phyloP scores from a whole-genome alignment of 257 asterid species.

The Solanum raphanifolium region DNA sequence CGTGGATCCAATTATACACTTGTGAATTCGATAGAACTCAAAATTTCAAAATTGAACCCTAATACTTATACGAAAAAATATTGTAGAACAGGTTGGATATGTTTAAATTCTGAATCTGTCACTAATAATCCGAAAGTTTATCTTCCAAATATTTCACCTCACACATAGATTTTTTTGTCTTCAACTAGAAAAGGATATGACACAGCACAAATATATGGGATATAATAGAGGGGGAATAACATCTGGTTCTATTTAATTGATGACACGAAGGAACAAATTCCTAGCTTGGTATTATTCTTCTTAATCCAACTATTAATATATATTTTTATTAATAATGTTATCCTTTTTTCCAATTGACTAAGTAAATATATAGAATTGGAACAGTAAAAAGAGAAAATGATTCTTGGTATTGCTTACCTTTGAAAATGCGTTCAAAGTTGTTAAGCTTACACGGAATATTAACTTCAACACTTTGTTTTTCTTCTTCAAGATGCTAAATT shows the following conservation, averaged over 20 bases:
- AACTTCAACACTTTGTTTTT: constrained; percentile 15
- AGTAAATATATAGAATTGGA: background rate
- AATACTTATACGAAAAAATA: background rate
- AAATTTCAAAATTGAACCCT: background rate
- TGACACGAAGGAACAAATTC: constrained; percentile 28
- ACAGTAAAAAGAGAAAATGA: constrained; percentile 1
- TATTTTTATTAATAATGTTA: background rate
- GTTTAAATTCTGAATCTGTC: background rate
- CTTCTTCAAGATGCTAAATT: constrained; percentile 7
- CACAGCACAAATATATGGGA: background rate
- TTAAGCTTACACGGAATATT: constrained; percentile 35
- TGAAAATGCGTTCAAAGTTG: constrained; percentile 22
- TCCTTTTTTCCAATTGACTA: background rate
- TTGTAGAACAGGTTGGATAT: background rate
- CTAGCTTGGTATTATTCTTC: background rate
- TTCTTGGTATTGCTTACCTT: constrained; percentile 34
- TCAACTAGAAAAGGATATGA: background rate
- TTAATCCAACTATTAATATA: background rate
- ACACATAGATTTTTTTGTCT: too few species aligned
- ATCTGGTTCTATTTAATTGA: background rate
- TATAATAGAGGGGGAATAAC: background rate
- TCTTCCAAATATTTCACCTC: background rate
- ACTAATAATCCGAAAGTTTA: background rate
- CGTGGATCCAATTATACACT: background rate
- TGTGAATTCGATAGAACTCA: background rate